These are phyloP conservation scores for Cyclocybe aegerita DNA, from an alignment of 768 basidiomycete genomes.

Conservation along the genomic window DNA sequence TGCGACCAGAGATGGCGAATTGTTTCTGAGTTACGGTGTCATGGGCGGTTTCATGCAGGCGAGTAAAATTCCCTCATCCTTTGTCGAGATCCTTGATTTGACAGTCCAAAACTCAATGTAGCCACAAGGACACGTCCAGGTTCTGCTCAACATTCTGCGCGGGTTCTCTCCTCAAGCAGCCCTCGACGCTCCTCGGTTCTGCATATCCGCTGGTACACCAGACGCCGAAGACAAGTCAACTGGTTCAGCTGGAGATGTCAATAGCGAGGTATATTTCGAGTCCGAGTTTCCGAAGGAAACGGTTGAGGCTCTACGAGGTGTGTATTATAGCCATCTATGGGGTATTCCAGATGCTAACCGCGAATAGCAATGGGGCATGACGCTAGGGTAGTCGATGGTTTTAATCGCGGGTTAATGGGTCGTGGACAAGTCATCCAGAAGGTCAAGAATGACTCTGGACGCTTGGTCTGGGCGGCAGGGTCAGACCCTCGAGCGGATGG, in stretches of 20 bases:
- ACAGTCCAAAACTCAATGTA: slow-evolving; percentile 24
- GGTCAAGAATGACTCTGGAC: slow-evolving; percentile 61
- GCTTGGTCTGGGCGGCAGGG: slow-evolving; percentile 91
- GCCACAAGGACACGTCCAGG: slow-evolving; percentile 97
- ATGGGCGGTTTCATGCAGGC: slow-evolving; percentile 94
- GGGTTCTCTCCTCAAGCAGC: slow-evolving; percentile 88
- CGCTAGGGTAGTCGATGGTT: slow-evolving; percentile 61
- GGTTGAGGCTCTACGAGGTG: slow-evolving; percentile 67
- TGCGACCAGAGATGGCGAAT: slow-evolving; percentile 72
- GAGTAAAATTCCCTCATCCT: background rate
- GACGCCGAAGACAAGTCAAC: slow-evolving; percentile 48
- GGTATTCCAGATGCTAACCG: slow-evolving; percentile 2
- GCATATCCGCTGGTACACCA: slow-evolving; percentile 84
- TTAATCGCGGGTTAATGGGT: slow-evolving; percentile 66
- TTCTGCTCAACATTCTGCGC: slow-evolving; percentile 84
- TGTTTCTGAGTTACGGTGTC: slow-evolving; percentile 88
- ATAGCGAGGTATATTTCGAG: slow-evolving; percentile 88
- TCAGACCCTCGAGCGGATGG: slow-evolving; percentile 90
- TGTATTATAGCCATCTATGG: slow-evolving; percentile 11
- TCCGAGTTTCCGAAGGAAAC: slow-evolving; percentile 70
- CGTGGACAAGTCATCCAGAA: slow-evolving; percentile 91
- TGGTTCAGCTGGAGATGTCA: slow-evolving; percentile 62
- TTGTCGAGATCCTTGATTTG: background rate
- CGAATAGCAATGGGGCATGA: slow-evolving; percentile 85
- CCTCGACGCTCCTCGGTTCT: slow-evolving; percentile 94